Base-by-base conservation (phyloP, 75 land plant genomes). In the Sequoia sempervirens region DNA sequence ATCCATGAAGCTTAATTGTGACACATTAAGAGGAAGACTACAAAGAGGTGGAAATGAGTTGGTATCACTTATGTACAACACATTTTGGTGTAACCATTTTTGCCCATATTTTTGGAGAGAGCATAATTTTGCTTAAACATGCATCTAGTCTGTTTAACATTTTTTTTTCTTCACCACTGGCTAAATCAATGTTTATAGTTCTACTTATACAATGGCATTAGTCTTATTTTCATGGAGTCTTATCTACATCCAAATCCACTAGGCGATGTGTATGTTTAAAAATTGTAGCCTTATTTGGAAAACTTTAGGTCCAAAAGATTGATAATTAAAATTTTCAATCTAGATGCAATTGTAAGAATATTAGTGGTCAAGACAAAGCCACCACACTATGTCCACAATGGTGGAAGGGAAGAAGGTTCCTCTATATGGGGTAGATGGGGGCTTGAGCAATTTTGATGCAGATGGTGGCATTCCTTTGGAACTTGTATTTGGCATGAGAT, bases 391-490 rank as follows among this genome's bases (percentile, higher is more conserved):
- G 3, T 83, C 47, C 7, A 82, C 92, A 15, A 61, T 80, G n/a
- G 85, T 89, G 81, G 72, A 50, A 10, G 94, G 94, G 4, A 81
- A 80, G 47, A 88, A 82, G 82, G 81, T 93, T 36, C 96, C 96
- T 0, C 83, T 94, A 23, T 94, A 94, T 80, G 36, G 96, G 96
- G 92, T 90, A 3, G 94, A 90, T 15, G 81, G 87, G 17, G 80
- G n/a, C n/a, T n/a, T n/a, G n/a, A n/a, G n/a, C n/a, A n/a, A n/a
- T n/a, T n/a, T n/a, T n/a, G n/a, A n/a, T n/a, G n/a, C n/a, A n/a
- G n/a, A n/a, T n/a, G n/a, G n/a, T n/a, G n/a, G n/a, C n/a, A n/a
- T n/a, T n/a, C n/a, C n/a, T n/a, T n/a, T n/a, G n/a, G n/a, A n/a
- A n/a, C n/a, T n/a, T n/a, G n/a, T n/a, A n/a, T n/a, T n/a, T n/a